Base-by-base conservation (phyloP, 1,139 yeast genomes). In the Nakaseomyces kungkrabaensis region DNA sequence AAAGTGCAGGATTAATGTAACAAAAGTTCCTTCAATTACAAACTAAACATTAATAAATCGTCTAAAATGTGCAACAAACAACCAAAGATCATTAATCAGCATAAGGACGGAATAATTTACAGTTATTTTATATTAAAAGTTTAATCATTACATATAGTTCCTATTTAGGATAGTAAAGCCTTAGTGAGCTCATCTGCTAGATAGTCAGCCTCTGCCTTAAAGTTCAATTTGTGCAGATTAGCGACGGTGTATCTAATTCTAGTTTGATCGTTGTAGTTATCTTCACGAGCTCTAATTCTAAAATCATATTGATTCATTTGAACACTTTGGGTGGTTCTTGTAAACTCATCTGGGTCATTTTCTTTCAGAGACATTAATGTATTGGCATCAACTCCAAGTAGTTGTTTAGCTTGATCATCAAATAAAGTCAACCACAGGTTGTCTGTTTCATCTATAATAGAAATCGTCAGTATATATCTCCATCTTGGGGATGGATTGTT, bases 351-450 rank as follows among this genome's bases (percentile, higher is more conserved):
- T 17, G 74, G 74, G 47, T 76, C 77, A 65, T 59, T 73, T 25
- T 75, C 76, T 61, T 77, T 77, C 56, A 80, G 61, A 45, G 72
- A 72, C 50, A 76, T 68, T 54, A 90, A 69, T 46, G 85, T 88
- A 45, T 78, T 74, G 0, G 97, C 98, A 34, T 79, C 69, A 44
- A 74, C 69, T 3, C 89, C 92, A 50, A 92, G 69, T 46, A 94
- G 68, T 56, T 73, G 72, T 46, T 73, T 74, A 0, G 95, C 97
- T 57, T 84, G 85, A 36, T 84, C 92, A 65, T 92, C 96, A 63
- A 94, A 94, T 51, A 86, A 73, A 0, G 95, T 84, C 36, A 86
- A 71, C 96, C 97, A 89, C 54, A 89, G 70, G 66, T 85, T 92
- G 27, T 90, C 95, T 3, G 95, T 76, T 53, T 76, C 74, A 67